Evolutionary conservation across 306 rosid genomes (phyloP), one percentile per base, ranked within the genome.

Genomic region (Sechiopsis laciniata): DNA sequence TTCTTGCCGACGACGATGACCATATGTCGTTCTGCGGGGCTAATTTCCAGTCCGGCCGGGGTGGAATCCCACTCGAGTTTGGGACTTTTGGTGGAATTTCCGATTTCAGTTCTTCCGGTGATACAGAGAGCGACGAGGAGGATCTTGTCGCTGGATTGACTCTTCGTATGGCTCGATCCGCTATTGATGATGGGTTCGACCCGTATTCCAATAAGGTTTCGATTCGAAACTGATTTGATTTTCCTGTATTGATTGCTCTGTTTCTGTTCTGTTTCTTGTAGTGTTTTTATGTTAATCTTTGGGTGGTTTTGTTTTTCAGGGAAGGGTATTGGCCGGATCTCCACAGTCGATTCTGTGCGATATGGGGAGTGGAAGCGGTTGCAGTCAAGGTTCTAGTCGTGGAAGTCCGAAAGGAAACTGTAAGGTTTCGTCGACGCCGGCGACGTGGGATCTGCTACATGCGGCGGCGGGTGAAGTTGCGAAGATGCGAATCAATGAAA

Each of bases 81-180:
- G 80, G 79, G 21, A 61, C 77, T 71, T 29, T 66, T 8, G 60
- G 52, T 50, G 83, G 78, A 1, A 46, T 74, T 15, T 88, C 88
- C 3, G 83, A 85, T 66, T 79, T 85, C 60, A 75, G 83, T 54
- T 92, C 96, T 7, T 86, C 96, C 0, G 83, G 80, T 2, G 92
- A 85, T 58, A 87, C 97, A 0, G 96, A 90, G 83, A 90, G 96
- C 42, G 96, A 87, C 8, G 95, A 82, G 65, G 97, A 88, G 26
- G 95, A 92, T 0, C 85, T 77, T 62, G 58, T 90, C 13, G 77
- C 87, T 8, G 90, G 83, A 10, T 78, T 93, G 70, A 80, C 96
- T 45, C 91, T 87, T 15, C 91, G 50, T 6, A 65, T 88, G 80
- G 83, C 94, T 60, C 85, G 65, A 22, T 85, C 95, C 2, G 37